Base-by-base conservation (phyloP, 306 rosid genomes). In the Quillaja saponaria region DNA sequence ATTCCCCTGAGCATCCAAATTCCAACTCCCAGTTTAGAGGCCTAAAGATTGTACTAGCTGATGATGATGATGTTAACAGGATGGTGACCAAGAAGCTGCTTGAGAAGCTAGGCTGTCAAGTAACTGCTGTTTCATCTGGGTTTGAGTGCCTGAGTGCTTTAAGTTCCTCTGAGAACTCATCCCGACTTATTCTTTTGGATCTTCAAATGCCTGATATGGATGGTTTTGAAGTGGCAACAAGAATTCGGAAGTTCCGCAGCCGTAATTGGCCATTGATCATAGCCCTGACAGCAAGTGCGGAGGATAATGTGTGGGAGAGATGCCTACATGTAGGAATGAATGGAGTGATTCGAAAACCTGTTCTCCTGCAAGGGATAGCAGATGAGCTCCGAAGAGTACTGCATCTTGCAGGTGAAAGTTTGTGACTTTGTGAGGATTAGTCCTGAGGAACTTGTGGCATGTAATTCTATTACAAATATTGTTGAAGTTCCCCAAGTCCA, bases 181-280 rank as follows among this genome's bases (percentile, higher is more conserved):
- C 67, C 75, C 68, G 71, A 39, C 63, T 90, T 3, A 71, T 87
- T 61, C 67, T 90, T 53, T 55, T 90, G 67, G 95, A 87, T 69
- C 85, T 87, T 63, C 90, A 90, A 63, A 87, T 90, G 92, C 95
- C 86, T n/a, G 87, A 82, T 69, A 78, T 87, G 79, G 95, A 90
- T 58, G 95, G 97, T 11, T 90, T 80, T 13, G 91, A 90, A 58
- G 87, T 84, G 39, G 86, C 90, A 1, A 54, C 49, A 58, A 79
- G 92, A 69, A 79, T 90, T 54, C 34, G 90, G 55, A 90, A 84
- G 63, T 77, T 77, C 61, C 57, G 67, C 41, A 76, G 78, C 81
- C 69, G 38, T 33, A 81, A 38, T 31, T 75, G 87, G 95, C 97
- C 97, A 1, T 74, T 82, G 71, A 81, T 87, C 40, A 67, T 90